Evolutionary conservation across 176 grass and related monocot species (phyloP), one percentile per base, ranked within the genome.

Genomic region (Thalia dealbata): DNA sequence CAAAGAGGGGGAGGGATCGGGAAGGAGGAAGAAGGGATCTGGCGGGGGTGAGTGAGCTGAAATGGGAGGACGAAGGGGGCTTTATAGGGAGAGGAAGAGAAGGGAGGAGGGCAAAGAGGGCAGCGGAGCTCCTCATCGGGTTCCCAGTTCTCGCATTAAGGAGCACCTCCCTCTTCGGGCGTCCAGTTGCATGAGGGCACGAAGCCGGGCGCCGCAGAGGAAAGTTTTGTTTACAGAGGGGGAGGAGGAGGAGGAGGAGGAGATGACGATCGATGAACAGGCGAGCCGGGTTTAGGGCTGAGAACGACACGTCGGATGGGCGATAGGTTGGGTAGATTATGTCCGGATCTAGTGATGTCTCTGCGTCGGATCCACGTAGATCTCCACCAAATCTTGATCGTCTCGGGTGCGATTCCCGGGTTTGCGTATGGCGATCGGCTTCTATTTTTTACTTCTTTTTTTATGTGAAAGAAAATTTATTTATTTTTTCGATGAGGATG

Each of bases 81-180:
- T 68, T 68, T 68, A 68, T 68, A 68, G 32, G 38, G 38, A 68
- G 21, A 3, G 19, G 65, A 68, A 44, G 35, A 43, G 65, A 12
- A n/a, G 65, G 65, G 18, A 64, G 13, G 61, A 14, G 15, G 61
- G 3, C 27, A 19, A 16, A 14, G 3, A 44, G 3, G 10, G 38
- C 18, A 22, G 15, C 14, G n/a, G 14, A 15, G 19, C 65, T 22
- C 25, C 21, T 22, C 65, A 68, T 68, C 9, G 9, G 22, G 38
- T 11, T 68, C 38, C 24, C 65, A 12, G 22, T 25, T 63, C 32
- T 38, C 4, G 32, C 32, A 38, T 38, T 38, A 38, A 38, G 23
- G 9, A 27, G 3, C n/a, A 6, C 12, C 22, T 61, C 10, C 10
- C 23, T 16, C 21, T 24, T n/a, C 58, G 7, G 32, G 32, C 32